A percentile compares a stretch with the other conserved stretches of the same genome.
These are phyloP conservation scores for Ambrosia artemisiifolia DNA, from an alignment of 129 eudicot species.

Conservation along the genomic window DNA sequence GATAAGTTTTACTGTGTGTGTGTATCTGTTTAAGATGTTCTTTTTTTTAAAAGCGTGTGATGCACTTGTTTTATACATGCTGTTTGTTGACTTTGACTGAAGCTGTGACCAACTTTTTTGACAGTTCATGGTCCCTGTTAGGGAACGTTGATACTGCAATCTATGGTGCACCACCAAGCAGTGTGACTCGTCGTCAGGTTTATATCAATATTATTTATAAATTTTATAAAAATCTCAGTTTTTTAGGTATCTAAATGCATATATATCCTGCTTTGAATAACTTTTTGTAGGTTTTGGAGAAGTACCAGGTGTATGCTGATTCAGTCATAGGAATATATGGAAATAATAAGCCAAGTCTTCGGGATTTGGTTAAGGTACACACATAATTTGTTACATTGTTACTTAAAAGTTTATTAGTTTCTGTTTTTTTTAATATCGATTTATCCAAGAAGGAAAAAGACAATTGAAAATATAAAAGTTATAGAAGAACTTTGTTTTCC, in stretches of 20 bases:
- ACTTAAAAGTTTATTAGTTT: neutral
- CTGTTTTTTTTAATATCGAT: too few relatives aligned
- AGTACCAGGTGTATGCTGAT: slow-evolving; percentile 85
- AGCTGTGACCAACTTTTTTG: slow-evolving; percentile 7
- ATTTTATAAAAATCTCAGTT: neutral
- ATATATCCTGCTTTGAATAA: neutral
- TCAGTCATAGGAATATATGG: slow-evolving; percentile 74
- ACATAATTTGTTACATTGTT: neutral
- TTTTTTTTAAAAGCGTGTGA: too few relatives aligned
- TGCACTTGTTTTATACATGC: neutral
- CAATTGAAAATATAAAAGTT: neutral
- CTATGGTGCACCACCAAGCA: slow-evolving; percentile 76
- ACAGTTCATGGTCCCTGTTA: slow-evolving; percentile 82
- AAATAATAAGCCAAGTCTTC: slow-evolving; percentile 63
- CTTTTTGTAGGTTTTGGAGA: slow-evolving; percentile 64
- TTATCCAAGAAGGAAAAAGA: neutral
- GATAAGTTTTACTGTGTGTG: too few relatives aligned
- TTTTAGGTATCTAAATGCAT: slow-evolving; percentile 9
- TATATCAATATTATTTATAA: neutral
- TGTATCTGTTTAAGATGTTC: too few relatives aligned
- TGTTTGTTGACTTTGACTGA: slow-evolving; percentile 30
- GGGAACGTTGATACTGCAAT: slow-evolving; percentile 74
- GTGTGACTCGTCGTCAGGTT: slow-evolving; percentile 86
- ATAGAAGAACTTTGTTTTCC: neutral
- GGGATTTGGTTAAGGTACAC: slow-evolving; percentile 79